A percentile compares a stretch with the other conserved stretches of the same genome.
Conservation (phyloP, 805 yeast genomes). For the Lipomyces lipofer region DNA sequence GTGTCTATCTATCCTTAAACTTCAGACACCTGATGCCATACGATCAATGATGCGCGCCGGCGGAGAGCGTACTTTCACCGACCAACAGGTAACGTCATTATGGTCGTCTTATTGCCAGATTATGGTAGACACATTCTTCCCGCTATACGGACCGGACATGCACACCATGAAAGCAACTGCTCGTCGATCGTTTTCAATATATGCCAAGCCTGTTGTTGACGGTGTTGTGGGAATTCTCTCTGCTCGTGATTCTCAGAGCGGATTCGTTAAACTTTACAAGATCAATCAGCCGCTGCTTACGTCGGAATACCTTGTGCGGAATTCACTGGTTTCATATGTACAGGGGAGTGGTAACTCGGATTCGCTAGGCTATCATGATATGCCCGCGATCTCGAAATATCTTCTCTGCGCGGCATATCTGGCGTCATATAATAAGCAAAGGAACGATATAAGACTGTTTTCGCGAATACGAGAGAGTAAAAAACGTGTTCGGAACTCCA, state of each 20-base stretch:
- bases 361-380: constrained; percentile 7
- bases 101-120: constrained; percentile 20
- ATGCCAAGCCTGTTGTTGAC: constrained; percentile 12
- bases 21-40: not conserved
- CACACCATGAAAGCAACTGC: constrained; percentile 4
- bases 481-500: constrained; percentile 6
- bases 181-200: constrained; percentile 13
- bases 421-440: constrained; percentile 74
- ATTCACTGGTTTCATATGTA: constrained; percentile 6
- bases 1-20: constrained; percentile 9
- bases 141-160: constrained; percentile 23
- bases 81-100: constrained; percentile 9
- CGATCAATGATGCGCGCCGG: not conserved
- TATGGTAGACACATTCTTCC: constrained; percentile 22
- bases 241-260: constrained; percentile 1
- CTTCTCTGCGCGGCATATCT: constrained; percentile 78
- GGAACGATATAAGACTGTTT: constrained; percentile 67
- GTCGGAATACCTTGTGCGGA: constrained; percentile 22
- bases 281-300: constrained; percentile 15
- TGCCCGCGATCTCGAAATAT: constrained; percentile 46
- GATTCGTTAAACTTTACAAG: constrained; percentile 13
- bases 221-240: constrained; percentile 1
- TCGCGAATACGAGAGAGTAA: constrained; percentile 56
- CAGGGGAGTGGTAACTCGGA: not conserved
- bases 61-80: constrained; percentile 1